Evolutionary conservation across 148 eudicot species (phyloP).

Genomic region (Vaccinium macrocarpon): DNA sequence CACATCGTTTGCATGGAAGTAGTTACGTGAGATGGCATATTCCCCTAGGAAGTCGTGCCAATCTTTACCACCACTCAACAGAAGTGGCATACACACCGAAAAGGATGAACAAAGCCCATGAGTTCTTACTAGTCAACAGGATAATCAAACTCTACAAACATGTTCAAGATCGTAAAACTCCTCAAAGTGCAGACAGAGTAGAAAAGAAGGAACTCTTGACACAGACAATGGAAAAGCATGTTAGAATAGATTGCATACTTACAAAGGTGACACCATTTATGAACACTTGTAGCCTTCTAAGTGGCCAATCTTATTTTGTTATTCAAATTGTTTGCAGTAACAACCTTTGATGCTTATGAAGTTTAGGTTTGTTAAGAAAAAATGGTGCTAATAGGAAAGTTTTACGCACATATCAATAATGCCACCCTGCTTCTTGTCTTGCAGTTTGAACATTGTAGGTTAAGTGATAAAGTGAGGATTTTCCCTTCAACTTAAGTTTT

Average conservation of each 20-base stretch:
- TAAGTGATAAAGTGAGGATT: background rate
- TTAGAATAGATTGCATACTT: background rate
- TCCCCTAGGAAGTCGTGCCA: too few relatives aligned
- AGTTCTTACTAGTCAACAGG: too few relatives aligned
- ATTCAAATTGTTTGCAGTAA: background rate
- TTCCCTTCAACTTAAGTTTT: background rate
- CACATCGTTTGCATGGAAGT: background rate
- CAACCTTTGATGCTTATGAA: background rate
- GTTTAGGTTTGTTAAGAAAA: background rate
- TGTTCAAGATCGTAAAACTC: too few relatives aligned
- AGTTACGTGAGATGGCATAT: too few relatives aligned
- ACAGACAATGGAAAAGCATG: too few relatives aligned
- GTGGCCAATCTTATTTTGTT: background rate
- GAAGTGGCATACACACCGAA: too few relatives aligned
- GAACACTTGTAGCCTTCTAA: too few relatives aligned
- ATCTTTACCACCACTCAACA: too few relatives aligned
- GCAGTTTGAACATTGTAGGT: background rate
- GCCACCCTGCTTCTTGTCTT: background rate
- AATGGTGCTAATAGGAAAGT: constrained; percentile 4
- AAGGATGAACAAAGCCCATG: too few relatives aligned
- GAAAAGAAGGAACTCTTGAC: too few relatives aligned
- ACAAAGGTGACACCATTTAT: background rate
- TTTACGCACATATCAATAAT: background rate
- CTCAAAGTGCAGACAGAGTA: too few relatives aligned
- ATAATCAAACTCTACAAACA: too few relatives aligned